These are phyloP conservation scores for Lavandula angustifolia DNA, from an alignment of 257 asterid genomes.

Conservation along the genomic window DNA sequence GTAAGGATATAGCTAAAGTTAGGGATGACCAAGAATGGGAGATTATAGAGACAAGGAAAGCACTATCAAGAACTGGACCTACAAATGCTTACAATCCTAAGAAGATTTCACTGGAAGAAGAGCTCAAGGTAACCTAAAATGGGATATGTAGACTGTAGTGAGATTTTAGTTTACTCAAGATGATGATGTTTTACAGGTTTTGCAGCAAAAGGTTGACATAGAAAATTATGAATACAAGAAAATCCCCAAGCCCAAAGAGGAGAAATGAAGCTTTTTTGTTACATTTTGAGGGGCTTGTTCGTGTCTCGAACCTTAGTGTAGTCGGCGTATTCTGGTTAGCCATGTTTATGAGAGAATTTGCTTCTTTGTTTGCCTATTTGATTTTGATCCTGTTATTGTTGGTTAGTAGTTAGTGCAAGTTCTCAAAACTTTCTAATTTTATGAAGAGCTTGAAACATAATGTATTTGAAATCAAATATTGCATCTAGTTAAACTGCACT, in stretches of 20 bases:
- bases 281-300: constrained; percentile 14
- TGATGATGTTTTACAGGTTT: constrained; percentile 49
- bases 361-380: constrained; percentile 10
- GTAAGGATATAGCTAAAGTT: constrained; percentile 93
- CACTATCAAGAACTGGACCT: constrained; percentile 83
- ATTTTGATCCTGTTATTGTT: constrained; percentile 1
- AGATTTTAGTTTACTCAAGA: not conserved
- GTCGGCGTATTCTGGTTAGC: constrained; percentile 15
- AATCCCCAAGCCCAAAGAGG: constrained; percentile 69
- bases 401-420: not conserved
- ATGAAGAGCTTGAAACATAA: not conserved
- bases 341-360: constrained; percentile 15
- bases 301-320: constrained; percentile 4
- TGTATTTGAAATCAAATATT: not conserved
- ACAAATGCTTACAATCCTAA: constrained; percentile 77
- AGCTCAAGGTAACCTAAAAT: constrained; percentile 60
- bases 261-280: constrained; percentile 35
- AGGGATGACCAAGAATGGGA: constrained; percentile 96
- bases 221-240: constrained; percentile 84
- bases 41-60: constrained; percentile 78
- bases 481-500: not conserved
- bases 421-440: not conserved
- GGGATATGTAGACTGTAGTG: not conserved
- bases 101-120: constrained; percentile 77
- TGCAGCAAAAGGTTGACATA: constrained; percentile 78